Percentiles rank a stretch among this genome's conserved stretches.
Evolutionary conservation across 805 yeast species (phyloP).

Genomic region (Wickerhamomyces tratensis): DNA sequence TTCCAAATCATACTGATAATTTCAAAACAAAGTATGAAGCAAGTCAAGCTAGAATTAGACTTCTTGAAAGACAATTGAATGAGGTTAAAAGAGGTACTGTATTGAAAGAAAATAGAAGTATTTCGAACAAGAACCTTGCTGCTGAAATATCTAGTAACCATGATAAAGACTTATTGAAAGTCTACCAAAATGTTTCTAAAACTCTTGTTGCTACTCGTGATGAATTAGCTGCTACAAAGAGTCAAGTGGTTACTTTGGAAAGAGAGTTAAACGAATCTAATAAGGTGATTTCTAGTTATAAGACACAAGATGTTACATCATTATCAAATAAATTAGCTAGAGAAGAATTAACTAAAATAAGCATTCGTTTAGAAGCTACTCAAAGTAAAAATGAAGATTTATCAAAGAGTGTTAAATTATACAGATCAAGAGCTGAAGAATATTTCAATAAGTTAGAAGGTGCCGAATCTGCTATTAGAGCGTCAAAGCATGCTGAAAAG

Average conservation of each 20-base stretch:
- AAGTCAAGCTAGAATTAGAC: slow-evolving; percentile 32
- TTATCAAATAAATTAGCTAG: slow-evolving; percentile 17
- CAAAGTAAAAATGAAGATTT: slow-evolving; percentile 48
- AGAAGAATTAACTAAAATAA: slow-evolving; percentile 35
- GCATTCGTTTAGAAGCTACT: slow-evolving; percentile 47
- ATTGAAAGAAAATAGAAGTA: slow-evolving; percentile 20
- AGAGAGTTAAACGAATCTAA: slow-evolving; percentile 31
- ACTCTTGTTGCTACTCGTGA: slow-evolving; percentile 34
- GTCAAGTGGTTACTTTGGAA: slow-evolving; percentile 31
- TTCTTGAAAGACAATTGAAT: slow-evolving; percentile 27
- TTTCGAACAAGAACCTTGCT: slow-evolving; percentile 14
- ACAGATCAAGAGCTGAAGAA: slow-evolving; percentile 65
- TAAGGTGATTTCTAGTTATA: slow-evolving; percentile 3
- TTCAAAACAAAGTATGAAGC: slow-evolving; percentile 37
- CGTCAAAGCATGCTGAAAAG: slow-evolving; percentile 54
- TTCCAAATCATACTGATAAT: too few relatives aligned
- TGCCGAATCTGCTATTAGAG: slow-evolving; percentile 64
- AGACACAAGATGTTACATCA: slow-evolving; percentile 7
- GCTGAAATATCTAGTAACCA: slow-evolving; percentile 15
- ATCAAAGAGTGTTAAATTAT: slow-evolving; percentile 43
- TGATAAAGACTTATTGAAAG: slow-evolving; percentile 36
- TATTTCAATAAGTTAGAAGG: slow-evolving; percentile 64
- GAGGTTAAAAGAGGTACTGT: slow-evolving; percentile 8
- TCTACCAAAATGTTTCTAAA: slow-evolving; percentile 39
- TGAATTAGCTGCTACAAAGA: slow-evolving; percentile 30